phyloP scores from a whole-genome alignment of 164 flowering plant genomes.

The Macadamia tetraphylla region DNA sequence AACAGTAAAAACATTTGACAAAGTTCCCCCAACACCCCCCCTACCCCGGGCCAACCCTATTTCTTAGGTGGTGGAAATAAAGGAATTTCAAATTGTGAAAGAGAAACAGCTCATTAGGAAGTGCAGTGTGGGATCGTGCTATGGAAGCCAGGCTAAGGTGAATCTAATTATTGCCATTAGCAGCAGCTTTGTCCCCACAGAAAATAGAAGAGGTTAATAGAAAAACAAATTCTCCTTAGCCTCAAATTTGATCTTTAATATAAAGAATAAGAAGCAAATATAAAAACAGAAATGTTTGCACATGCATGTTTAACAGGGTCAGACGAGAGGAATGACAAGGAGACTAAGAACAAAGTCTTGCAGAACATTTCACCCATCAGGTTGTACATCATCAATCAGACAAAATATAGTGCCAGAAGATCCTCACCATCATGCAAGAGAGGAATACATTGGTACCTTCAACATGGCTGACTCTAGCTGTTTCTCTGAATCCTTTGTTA shows the following conservation, averaged over 20 bases:
- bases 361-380: neutral
- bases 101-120: neutral
- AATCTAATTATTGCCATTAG: neutral
- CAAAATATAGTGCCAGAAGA: neutral
- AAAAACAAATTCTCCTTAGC: neutral
- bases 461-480: conserved; percentile 41
- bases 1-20: too few relatives aligned
- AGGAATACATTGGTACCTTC: conserved; percentile 44
- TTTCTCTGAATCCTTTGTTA: conserved; percentile 52
- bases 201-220: neutral
- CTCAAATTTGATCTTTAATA: neutral
- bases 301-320: neutral
- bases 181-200: neutral
- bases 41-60: too few relatives aligned
- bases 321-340: too few relatives aligned
- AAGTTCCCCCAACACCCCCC: too few relatives aligned
- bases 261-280: neutral
- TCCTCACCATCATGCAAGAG: neutral
- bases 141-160: neutral
- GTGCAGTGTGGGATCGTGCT: neutral
- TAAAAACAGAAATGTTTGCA: neutral
- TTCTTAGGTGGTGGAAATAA: neutral
- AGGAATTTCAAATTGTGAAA: neutral
- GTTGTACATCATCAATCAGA: neutral
- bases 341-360: too few relatives aligned